These are phyloP conservation scores for Oryza meridionalis DNA, from an alignment of 176 grass and related monocot species.

Conservation along the genomic window DNA sequence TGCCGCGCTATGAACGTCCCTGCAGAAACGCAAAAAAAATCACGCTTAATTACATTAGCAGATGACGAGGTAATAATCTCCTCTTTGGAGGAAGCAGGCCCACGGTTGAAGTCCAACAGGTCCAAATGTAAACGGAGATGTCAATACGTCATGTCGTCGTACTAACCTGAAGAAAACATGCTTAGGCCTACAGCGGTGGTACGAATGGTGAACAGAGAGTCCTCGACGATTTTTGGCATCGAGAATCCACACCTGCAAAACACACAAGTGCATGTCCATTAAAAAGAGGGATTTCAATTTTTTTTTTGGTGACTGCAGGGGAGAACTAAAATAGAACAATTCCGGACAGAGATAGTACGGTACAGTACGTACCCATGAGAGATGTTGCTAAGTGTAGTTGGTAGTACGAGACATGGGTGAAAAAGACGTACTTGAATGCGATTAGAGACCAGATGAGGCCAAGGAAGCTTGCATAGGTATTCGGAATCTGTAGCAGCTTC, in stretches of 20 bases:
- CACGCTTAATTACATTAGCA: neutral
- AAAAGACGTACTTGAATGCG: conserved; percentile 67
- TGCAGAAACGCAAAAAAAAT: neutral
- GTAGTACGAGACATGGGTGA: neutral
- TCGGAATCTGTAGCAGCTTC: conserved; percentile 75
- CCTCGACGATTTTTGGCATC: conserved; percentile 68
- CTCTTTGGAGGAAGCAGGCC: too few relatives aligned
- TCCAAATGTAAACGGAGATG: neutral
- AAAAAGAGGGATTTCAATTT: neutral
- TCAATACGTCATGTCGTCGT: neutral
- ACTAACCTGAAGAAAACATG: conserved; percentile 85
- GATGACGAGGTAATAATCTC: neutral
- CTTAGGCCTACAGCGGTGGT: conserved; percentile 73
- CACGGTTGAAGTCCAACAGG: neutral
- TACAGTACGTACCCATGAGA: neutral
- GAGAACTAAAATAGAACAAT: neutral
- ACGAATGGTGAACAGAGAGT: conserved; percentile 64
- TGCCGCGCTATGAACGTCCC: conserved; percentile 86
- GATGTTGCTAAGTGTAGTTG: neutral
- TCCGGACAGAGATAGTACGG: neutral
- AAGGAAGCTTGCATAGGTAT: conserved; percentile 80
- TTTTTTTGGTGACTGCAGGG: neutral
- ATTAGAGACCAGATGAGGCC: conserved; percentile 80
- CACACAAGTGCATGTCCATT: neutral
- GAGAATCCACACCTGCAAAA: conserved; percentile 55